Conservation (phyloP, 257 asterid genomes). For the Fraxinus excelsior region DNA sequence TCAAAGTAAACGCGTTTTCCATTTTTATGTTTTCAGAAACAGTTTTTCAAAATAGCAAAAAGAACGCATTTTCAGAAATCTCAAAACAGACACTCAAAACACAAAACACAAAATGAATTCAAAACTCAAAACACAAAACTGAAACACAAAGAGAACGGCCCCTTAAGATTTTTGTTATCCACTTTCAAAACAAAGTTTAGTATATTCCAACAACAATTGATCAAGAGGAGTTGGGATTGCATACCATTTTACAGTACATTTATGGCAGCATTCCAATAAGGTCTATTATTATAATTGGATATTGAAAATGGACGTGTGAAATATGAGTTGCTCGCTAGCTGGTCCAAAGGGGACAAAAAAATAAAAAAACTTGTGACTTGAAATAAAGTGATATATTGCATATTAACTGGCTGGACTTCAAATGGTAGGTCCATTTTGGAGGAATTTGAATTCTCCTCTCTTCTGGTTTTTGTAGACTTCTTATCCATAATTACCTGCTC, state of each 20-base stretch:
- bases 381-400: constrained; percentile 21
- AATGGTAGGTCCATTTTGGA: constrained; percentile 32
- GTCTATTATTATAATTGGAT: constrained; percentile 25
- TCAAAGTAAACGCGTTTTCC: too few relatives aligned
- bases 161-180: too few relatives aligned
- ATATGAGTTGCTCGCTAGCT: constrained; percentile 22
- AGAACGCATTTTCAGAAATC: too few relatives aligned
- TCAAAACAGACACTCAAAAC: too few relatives aligned
- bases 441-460: constrained; percentile 25
- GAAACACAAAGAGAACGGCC: too few relatives aligned
- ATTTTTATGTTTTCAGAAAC: too few relatives aligned
- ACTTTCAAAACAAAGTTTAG: too few relatives aligned
- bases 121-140: too few relatives aligned
- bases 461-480: constrained; percentile 28
- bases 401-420: constrained; percentile 11
- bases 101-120: too few relatives aligned
- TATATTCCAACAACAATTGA: too few relatives aligned
- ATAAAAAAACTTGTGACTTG: constrained; percentile 26
- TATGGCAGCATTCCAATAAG: constrained; percentile 20
- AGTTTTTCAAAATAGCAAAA: too few relatives aligned
- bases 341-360: constrained; percentile 23
- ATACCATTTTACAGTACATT: constrained; percentile 11
- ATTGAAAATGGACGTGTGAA: constrained; percentile 30
- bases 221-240: too few relatives aligned
- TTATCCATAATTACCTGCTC: constrained; percentile 28